Evolutionary conservation across 345 rosid genomes (phyloP).

Genomic region (Cochlearia excelsa): DNA sequence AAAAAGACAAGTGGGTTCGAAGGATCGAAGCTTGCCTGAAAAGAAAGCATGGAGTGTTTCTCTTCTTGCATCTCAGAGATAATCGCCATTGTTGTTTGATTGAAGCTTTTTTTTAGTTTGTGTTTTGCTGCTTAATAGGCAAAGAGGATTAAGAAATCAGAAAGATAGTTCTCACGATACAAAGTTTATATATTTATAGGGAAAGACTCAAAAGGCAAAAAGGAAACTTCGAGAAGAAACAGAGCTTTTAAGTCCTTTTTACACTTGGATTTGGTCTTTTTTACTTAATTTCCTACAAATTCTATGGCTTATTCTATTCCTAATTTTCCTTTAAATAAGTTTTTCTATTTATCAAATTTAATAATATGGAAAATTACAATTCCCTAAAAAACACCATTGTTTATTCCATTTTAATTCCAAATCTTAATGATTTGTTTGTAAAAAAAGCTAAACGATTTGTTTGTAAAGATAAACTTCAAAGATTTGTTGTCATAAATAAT

Average conservation of each 20-base stretch:
- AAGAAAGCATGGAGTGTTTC: slow-evolving; percentile 33
- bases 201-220: background rate
- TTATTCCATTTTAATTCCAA: background rate
- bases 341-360: background rate
- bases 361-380: slow-evolving; percentile 1
- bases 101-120: background rate
- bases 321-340: background rate
- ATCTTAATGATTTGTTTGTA: background rate
- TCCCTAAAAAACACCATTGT: background rate
- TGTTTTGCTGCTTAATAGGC: background rate
- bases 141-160: background rate
- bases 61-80: slow-evolving; percentile 52
- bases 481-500: slow-evolving; percentile 3
- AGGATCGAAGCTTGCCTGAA: slow-evolving; percentile 56
- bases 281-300: background rate
- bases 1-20: slow-evolving; percentile 59
- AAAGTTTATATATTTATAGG: slow-evolving; percentile 18
- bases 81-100: slow-evolving; percentile 53
- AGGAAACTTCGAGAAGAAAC: slow-evolving; percentile 21
- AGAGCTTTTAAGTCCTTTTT: background rate
- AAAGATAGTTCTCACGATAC: slow-evolving; percentile 2
- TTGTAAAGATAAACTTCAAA: background rate
- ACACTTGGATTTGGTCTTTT: background rate
- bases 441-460: background rate
- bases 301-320: background rate